Percentiles rank a stretch among this genome's conserved stretches.
These are phyloP conservation scores for Melastoma candidum DNA, from an alignment of 441 rosid species.

Conservation along the genomic window DNA sequence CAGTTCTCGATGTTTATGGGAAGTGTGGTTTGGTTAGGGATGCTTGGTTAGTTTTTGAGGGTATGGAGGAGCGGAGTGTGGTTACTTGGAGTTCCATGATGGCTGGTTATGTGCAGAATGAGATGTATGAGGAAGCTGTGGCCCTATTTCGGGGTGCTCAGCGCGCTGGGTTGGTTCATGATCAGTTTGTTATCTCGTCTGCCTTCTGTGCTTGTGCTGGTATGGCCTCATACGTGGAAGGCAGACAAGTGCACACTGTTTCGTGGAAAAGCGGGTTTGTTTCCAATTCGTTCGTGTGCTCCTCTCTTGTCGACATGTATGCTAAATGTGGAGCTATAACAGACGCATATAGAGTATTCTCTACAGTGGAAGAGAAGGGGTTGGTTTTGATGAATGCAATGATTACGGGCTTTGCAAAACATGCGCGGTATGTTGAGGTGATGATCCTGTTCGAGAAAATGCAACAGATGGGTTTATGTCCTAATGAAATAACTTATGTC, in stretches of 20 bases:
- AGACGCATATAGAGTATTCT: constrained; percentile 50
- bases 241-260: constrained; percentile 53
- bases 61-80: constrained; percentile 46
- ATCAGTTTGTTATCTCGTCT: constrained; percentile 55
- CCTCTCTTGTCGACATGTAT: constrained; percentile 70
- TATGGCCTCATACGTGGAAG: constrained; percentile 51
- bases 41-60: constrained; percentile 47
- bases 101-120: constrained; percentile 60
- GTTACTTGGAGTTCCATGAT: constrained; percentile 88
- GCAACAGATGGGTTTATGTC: constrained; percentile 59
- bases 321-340: constrained; percentile 58
- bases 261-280: constrained; percentile 43
- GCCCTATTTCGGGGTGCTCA: constrained; percentile 32
- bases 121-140: constrained; percentile 60
- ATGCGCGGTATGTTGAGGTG: constrained; percentile 42
- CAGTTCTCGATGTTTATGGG: constrained; percentile 71
- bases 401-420: constrained; percentile 63
- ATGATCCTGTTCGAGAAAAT: constrained; percentile 75
- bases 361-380: constrained; percentile 30
- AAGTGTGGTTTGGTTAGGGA: constrained; percentile 49
- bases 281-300: constrained; percentile 41
- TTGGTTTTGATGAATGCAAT: constrained; percentile 64
- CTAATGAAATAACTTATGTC: constrained; percentile 61
- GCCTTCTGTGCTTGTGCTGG: constrained; percentile 56
- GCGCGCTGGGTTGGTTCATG: constrained; percentile 29